Evolutionary conservation across 257 asterid genomes (phyloP), one percentile per base, ranked within the genome.

Genomic region (Nicotiana otophora): DNA sequence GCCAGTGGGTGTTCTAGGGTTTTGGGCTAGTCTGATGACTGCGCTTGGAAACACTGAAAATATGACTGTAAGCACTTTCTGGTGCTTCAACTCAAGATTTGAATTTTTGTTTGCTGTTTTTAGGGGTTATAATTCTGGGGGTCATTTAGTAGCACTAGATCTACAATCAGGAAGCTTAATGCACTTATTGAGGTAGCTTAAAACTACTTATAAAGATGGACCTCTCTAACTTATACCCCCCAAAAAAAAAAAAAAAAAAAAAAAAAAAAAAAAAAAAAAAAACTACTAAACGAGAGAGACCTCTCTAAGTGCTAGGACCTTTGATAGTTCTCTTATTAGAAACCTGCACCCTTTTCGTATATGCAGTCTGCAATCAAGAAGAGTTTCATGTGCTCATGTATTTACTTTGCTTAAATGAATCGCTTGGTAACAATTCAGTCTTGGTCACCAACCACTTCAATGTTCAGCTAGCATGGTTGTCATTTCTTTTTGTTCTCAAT

Each of bases 1-100:
- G 63, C 99, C 99, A 78, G 98, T 93, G 12, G 99, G 99, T 84
- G 99, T 96, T 89, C 99, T 96, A 86, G 99, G 99, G 69, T 96
- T 96, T 87, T 96, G 99, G 99, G 93, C 99, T 78, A 94, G 98
- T 89, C 91, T 96, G 89, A 96, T 96, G 99, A 96, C 99, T 76
- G 99, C 99, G 30, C 97, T 96, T 67, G 99, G 99, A 84, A 96
- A 96, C 88, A 94, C 97, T 53, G 99, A 96, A 91, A 94, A 94
- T 86, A 96, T 96, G 99, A 94, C 98, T 77, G 99, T 94, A 88
- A 94, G 96, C 89, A 82, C 81, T 68, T 20, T 23, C 61, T 87
- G 77, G 81, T 82, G 63, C 76, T 57, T 78, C 20, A 77, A 36
- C 62, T 82, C 68, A n/a, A 78, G 54, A 62, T 76, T 60, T 66